Evolutionary conservation across 2,329 filamentous ascomycete genomes (phyloP).

Genomic region (Alternaria triticina): DNA sequence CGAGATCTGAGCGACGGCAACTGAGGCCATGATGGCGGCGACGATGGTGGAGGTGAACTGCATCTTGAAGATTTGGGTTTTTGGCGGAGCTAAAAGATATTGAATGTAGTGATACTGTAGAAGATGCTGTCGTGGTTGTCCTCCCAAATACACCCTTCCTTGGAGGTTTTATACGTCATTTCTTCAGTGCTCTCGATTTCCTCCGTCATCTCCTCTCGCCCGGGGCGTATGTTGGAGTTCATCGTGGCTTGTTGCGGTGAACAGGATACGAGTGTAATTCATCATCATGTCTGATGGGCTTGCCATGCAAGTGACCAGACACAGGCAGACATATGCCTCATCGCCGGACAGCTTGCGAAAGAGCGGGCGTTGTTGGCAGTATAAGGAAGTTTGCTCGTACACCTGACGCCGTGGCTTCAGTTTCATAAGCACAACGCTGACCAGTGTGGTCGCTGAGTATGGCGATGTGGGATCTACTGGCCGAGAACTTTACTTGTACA

Average conservation of each 20-base stretch:
- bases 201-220: background rate
- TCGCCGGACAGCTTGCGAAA: background rate
- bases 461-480: background rate
- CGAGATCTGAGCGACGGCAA: conserved; percentile 2
- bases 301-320: background rate
- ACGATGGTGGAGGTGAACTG: conserved; percentile 5
- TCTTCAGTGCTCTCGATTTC: background rate
- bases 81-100: background rate
- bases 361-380: background rate
- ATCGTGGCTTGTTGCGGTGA: background rate
- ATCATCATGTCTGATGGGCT: conserved; percentile 1
- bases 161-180: background rate
- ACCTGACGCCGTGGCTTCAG: conserved; percentile 2
- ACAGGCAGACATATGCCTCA: background rate
- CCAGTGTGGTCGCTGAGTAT: background rate
- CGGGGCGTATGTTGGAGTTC: background rate
- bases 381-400: background rate
- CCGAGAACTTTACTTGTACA: background rate
- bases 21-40: conserved; percentile 6
- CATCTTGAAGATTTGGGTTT: conserved; percentile 1
- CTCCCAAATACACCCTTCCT: background rate
- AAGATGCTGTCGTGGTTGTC: background rate
- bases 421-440: background rate
- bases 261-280: background rate
- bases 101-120: background rate